Base-by-base conservation (phyloP, 805 yeast species). In the Babjeviella inositovora region DNA sequence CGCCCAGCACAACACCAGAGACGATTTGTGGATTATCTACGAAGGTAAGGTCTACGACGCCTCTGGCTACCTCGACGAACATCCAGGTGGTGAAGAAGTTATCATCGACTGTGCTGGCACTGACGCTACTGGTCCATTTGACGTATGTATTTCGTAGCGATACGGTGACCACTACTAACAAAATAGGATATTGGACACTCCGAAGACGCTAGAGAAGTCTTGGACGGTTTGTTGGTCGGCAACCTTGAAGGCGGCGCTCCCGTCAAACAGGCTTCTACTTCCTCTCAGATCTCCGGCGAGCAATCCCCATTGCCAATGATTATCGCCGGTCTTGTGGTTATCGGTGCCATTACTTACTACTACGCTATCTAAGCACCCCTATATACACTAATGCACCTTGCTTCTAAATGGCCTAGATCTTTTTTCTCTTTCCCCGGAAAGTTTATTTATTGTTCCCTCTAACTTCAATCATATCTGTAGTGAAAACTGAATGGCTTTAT, bases 101-200 rank as follows among this genome's bases (percentile, higher is more conserved):
- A 56, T 81, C 27, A 49, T 67, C 23, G 93, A 80, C 35, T 62
- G 70, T 41, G 93, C 77, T 15, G 94, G 93, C 20, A 61, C 62
- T 29, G 93, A 82, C 44, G 85, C 84, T 25, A 70, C 80, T 8
- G 52, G 44, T 23, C 65, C 71, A 13, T 71, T 70, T 33, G 71
- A 56, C 37, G 62, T 62, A 7, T 62, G 62, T 35, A n/a, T n/a
- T n/a, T n/a, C n/a, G n/a, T n/a, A n/a, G n/a, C n/a, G n/a, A n/a
- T n/a, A 34, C 60, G 57, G 3, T 56, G 55, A 32, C 47, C 55
- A n/a, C n/a, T n/a, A n/a, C n/a, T n/a, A n/a, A n/a, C n/a, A n/a
- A n/a, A n/a, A n/a, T n/a, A n/a, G 35, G 94, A 82, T 42, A 85
- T 90, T 44, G 99, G 99, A 17, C 99, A 90, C 54, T 82, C 97